Conservation (phyloP, 768 basidiomycete genomes). For the Termitomyces titanicus region DNA sequence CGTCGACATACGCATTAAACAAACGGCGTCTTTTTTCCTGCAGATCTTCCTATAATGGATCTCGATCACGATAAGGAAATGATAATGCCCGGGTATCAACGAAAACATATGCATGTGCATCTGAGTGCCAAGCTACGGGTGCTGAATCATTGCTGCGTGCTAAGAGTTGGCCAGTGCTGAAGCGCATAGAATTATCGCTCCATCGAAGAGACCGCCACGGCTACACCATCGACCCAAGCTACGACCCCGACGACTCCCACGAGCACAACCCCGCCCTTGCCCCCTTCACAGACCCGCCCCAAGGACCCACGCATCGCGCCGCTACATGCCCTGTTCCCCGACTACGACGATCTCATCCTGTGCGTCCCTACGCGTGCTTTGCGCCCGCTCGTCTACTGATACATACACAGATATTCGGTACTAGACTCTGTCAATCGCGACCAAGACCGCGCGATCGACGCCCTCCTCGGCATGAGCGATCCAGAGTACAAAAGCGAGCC, state of each 20-base stretch:
- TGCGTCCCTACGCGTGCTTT: slow-evolving; percentile 32
- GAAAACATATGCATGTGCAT: no score
- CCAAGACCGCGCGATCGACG: slow-evolving; percentile 74
- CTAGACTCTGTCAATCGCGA: slow-evolving; percentile 68
- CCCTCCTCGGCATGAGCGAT: slow-evolving; percentile 82
- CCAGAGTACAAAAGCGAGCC: slow-evolving; percentile 59
- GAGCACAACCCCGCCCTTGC: background rate
- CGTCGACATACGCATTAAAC: no score
- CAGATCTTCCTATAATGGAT: no score
- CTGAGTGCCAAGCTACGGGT: no score
- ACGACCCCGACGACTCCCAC: background rate
- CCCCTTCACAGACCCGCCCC: background rate
- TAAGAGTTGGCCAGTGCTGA: no score
- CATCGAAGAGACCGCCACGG: no score
- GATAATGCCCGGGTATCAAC: no score
- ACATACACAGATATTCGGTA: slow-evolving; percentile 63
- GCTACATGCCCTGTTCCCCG: slow-evolving; percentile 72
- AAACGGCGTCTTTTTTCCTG: no score
- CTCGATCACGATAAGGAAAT: no score
- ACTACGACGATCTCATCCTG: slow-evolving; percentile 74
- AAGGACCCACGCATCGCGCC: slow-evolving; percentile 48
- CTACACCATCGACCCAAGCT: background rate
- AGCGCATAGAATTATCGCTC: no score
- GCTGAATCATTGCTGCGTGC: no score
- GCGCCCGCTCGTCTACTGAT: no score